Conservation (phyloP, 2,329 filamentous ascomycete genomes). For the Penicillium occitanis region DNA sequence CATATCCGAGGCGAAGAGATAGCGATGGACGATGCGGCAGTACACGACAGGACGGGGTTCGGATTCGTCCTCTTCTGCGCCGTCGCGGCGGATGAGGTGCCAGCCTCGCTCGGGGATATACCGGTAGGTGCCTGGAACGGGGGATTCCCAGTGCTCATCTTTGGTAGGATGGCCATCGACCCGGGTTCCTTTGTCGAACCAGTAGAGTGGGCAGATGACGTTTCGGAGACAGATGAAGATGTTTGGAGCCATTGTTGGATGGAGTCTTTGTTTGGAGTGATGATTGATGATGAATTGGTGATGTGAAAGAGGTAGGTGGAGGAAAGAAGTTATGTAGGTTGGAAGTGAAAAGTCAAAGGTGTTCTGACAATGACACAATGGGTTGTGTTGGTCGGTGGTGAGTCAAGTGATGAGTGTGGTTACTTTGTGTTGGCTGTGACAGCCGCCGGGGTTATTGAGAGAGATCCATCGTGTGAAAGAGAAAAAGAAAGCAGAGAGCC, state of each 20-base stretch:
- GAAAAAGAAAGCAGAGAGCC: constrained; percentile 14
- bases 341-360: not conserved
- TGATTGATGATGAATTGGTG: not conserved
- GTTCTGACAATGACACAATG: constrained; percentile 2
- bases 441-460: constrained; percentile 21
- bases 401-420: not conserved
- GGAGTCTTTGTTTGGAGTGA: not conserved
- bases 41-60: constrained; percentile 44
- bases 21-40: constrained; percentile 51
- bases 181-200: constrained; percentile 46
- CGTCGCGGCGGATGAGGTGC: constrained; percentile 49
- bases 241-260: constrained; percentile 50
- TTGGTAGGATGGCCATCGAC: constrained; percentile 41
- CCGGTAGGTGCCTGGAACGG: constrained; percentile 51
- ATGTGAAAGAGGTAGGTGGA: not conserved
- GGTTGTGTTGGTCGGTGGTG: not conserved
- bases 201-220: constrained; percentile 51
- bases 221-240: constrained; percentile 52
- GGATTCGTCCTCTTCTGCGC: constrained; percentile 29
- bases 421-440: constrained; percentile 16
- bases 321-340: not conserved
- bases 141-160: constrained; percentile 51
- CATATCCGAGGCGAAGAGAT: constrained; percentile 51
- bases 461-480: constrained; percentile 9
- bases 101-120: constrained; percentile 52